Conservation (phyloP, 768 basidiomycete species). For the Panaeolus cyanescens region DNA sequence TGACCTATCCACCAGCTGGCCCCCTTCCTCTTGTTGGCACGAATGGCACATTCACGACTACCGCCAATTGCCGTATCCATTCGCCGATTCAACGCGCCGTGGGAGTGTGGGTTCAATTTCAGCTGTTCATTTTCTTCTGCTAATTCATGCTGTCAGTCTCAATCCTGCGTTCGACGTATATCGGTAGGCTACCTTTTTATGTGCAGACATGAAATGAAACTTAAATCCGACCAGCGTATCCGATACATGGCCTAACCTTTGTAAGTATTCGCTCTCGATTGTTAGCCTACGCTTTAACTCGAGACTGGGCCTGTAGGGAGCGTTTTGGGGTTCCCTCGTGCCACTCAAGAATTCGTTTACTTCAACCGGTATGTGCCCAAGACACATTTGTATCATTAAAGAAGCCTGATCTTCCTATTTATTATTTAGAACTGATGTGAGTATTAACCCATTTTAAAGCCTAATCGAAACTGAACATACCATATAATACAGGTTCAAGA, state of each 20-base stretch:
- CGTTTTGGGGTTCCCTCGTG: slow-evolving; percentile 71
- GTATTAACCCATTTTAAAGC: slow-evolving; percentile 14
- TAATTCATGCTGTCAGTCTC: slow-evolving; percentile 30
- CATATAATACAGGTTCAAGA: slow-evolving; percentile 38
- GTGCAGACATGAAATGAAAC: not conserved
- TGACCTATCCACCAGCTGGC: slow-evolving; percentile 65
- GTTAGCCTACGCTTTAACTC: not conserved
- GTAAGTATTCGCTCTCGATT: slow-evolving; percentile 21
- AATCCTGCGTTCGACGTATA: slow-evolving; percentile 62
- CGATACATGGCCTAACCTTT: slow-evolving; percentile 52
- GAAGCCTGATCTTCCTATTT: not conserved
- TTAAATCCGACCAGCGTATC: slow-evolving; percentile 36
- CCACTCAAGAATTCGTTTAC: slow-evolving; percentile 56
- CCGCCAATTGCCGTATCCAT: slow-evolving; percentile 45
- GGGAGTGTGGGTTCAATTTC: slow-evolving; percentile 37
- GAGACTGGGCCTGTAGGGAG: slow-evolving; percentile 35
- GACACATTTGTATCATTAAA: not conserved
- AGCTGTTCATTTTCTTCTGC: not conserved
- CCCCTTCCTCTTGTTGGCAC: slow-evolving; percentile 56
- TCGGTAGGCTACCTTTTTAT: slow-evolving; percentile 28
- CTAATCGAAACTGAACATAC: not conserved
- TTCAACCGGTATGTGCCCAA: slow-evolving; percentile 43
- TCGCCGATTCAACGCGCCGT: slow-evolving; percentile 51
- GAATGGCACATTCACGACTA: slow-evolving; percentile 43
- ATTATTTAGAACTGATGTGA: not conserved